These are phyloP conservation scores for Crithidia sp. DNA, from an alignment of 208 protist genomes.

Conservation along the genomic window DNA sequence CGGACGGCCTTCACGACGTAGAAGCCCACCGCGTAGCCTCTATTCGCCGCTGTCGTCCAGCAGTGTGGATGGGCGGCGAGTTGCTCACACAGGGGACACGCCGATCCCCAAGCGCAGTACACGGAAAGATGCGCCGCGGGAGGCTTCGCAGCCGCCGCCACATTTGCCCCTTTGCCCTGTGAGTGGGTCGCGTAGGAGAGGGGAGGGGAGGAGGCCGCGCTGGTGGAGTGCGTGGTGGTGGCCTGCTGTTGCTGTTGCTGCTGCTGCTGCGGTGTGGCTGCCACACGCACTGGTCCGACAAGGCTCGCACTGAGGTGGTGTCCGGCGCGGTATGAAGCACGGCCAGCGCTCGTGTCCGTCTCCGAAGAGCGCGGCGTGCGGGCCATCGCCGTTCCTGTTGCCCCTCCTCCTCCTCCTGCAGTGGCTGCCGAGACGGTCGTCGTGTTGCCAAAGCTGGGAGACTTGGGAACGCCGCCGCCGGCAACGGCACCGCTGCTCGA, in stretches of 20 bases:
- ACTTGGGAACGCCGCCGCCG: conserved; percentile 6
- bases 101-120: conserved; percentile 79
- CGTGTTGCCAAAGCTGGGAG: conserved; percentile 18
- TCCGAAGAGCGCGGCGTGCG: conserved; percentile 19
- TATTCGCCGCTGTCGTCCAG: conserved; percentile 45
- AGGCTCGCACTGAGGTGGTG: not conserved
- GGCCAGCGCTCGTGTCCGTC: conserved; percentile 15
- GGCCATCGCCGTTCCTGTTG: not conserved
- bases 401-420: not conserved
- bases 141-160: not conserved
- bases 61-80: conserved; percentile 51
- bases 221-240: not conserved
- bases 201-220: conserved; percentile 6
- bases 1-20: conserved; percentile 9
- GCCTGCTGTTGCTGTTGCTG: conserved; percentile 11
- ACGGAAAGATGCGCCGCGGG: conserved; percentile 32
- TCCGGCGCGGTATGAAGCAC: not conserved
- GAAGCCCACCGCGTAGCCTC: conserved; percentile 22
- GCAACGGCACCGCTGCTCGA: not conserved
- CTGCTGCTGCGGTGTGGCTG: not conserved
- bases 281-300: not conserved
- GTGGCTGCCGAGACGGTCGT: not conserved
- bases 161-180: not conserved
- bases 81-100: conserved; percentile 75
- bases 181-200: not conserved